Conservation (phyloP, 2,329 filamentous ascomycete species). For the Paecilomyces variotii region DNA sequence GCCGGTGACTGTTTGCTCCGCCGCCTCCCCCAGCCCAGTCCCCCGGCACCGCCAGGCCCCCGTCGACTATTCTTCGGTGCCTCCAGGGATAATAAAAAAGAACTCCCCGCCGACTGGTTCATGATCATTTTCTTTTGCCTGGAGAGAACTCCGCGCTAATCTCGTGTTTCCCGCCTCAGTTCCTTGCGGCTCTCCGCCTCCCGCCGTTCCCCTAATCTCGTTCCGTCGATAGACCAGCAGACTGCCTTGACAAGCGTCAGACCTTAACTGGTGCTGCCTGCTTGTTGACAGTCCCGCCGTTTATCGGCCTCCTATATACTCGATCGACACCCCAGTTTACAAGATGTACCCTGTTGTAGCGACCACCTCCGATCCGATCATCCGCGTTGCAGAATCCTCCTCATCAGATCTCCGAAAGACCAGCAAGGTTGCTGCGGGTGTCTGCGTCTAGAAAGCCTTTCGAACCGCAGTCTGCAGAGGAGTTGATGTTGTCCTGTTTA, state of each 20-base stretch:
- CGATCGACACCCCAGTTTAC: slow-evolving; percentile 13
- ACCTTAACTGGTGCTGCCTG: slow-evolving; percentile 19
- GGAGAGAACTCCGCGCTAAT: neutral
- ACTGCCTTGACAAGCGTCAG: slow-evolving; percentile 7
- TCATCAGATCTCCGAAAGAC: slow-evolving; percentile 24
- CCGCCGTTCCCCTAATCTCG: neutral
- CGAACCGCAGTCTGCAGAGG: slow-evolving; percentile 6
- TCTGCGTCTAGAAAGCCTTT: slow-evolving; percentile 19
- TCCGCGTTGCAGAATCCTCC: slow-evolving; percentile 24
- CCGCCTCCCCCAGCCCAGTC: neutral
- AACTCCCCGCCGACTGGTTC: neutral
- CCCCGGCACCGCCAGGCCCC: neutral
- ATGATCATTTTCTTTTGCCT: neutral
- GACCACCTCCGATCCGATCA: slow-evolving; percentile 27
- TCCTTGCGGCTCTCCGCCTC: neutral
- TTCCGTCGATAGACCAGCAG: slow-evolving; percentile 5
- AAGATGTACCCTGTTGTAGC: slow-evolving; percentile 34
- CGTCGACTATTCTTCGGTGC: neutral
- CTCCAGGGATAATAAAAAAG: neutral
- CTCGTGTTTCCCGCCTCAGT: neutral
- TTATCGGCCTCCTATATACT: slow-evolving; percentile 19
- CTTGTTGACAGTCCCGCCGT: slow-evolving; percentile 24
- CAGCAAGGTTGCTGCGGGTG: slow-evolving; percentile 17
- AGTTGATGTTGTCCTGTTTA: slow-evolving; percentile 5
- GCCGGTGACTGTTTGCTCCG: neutral